A percentile compares a stretch with the other conserved stretches of the same genome.
Conservation (phyloP, 2,329 filamentous ascomycete species). For the Zalaria obscura region DNA sequence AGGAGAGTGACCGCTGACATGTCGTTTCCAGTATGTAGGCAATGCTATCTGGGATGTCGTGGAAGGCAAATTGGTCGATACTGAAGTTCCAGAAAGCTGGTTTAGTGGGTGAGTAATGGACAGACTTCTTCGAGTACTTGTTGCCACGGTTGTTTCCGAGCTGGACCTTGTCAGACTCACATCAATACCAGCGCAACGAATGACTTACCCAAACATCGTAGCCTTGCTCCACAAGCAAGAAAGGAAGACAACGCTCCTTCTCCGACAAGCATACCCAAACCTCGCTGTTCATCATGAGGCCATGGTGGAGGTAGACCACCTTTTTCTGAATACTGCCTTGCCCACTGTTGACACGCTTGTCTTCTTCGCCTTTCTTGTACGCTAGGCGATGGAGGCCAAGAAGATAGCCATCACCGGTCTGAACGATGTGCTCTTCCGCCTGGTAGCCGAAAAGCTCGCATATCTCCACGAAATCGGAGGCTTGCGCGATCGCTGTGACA, state of each 20-base stretch:
- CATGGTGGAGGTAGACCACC: slow-evolving; percentile 89
- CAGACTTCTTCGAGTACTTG: slow-evolving; percentile 96
- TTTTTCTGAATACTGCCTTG: slow-evolving; percentile 57
- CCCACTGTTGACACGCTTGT: slow-evolving; percentile 61
- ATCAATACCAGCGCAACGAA: background rate
- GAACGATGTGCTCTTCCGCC: slow-evolving; percentile 89
- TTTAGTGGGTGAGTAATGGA: slow-evolving; percentile 59
- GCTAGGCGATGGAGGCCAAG: slow-evolving; percentile 79
- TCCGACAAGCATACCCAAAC: slow-evolving; percentile 94
- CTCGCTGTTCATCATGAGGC: slow-evolving; percentile 95
- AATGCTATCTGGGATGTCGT: slow-evolving; percentile 93
- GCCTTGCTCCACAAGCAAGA: slow-evolving; percentile 74
- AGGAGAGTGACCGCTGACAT: slow-evolving; percentile 69
- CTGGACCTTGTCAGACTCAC: slow-evolving; percentile 27
- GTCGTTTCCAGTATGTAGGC: slow-evolving; percentile 80
- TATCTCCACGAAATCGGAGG: slow-evolving; percentile 86
- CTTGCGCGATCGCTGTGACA: slow-evolving; percentile 55
- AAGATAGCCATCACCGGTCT: slow-evolving; percentile 87
- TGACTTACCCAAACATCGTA: slow-evolving; percentile 82
- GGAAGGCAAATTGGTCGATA: slow-evolving; percentile 95
- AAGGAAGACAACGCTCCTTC: slow-evolving; percentile 71
- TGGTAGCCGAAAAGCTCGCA: slow-evolving; percentile 84
- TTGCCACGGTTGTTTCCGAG: slow-evolving; percentile 96
- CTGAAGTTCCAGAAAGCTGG: slow-evolving; percentile 91
- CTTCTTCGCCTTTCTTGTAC: slow-evolving; percentile 69